Base-by-base conservation (phyloP, 805 yeast species). In the Ogataea saltuana region DNA sequence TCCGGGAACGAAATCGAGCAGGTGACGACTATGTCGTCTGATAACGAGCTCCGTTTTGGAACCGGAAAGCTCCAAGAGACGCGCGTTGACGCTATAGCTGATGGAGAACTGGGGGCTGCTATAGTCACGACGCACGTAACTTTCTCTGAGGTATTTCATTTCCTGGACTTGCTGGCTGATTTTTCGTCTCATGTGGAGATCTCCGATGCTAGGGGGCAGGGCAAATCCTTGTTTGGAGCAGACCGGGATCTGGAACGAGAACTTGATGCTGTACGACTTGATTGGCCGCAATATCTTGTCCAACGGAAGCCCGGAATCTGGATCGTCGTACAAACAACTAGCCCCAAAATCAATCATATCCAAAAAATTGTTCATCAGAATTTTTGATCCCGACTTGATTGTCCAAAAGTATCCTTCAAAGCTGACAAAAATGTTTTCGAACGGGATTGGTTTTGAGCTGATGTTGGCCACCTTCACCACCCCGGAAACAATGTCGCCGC, bases 361-460 rank as follows among this genome's bases (percentile, higher is more conserved):
- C 33, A 69, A 50, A 44, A 69, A 67, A 21, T 58, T 66, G 21
- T 50, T 52, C 26, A 54, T 46, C 9, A 48, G 46, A 20, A 51
- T 37, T 16, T 42, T 42, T 18, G 40, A 27, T 17, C 51, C 41
- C 3, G 39, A 40, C 26, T 22, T 32, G 19, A 45, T 44, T 26
- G 66, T 56, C 42, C 55, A 58, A 39, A 64, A 59, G 23, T 55
- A 58, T 1, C 77, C 76, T 53, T 73, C 77, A 30, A 73, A 69
- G 16, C 72, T 59, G 20, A 72, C 63, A 50, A 68, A 71, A 40
- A 72, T 64, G 71, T 68, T 67, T 33, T 70, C 74, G 45, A 70
- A 72, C 3, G 64, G 63, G 26, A 72, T 60, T 1, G 64, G 56
- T 2, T 11, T 18, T 5, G 21, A 21, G 6, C 50, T 39, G 22